phyloP scores from a whole-genome alignment of 805 yeast genomes.

The Wickerhamiella alocasiicola region DNA sequence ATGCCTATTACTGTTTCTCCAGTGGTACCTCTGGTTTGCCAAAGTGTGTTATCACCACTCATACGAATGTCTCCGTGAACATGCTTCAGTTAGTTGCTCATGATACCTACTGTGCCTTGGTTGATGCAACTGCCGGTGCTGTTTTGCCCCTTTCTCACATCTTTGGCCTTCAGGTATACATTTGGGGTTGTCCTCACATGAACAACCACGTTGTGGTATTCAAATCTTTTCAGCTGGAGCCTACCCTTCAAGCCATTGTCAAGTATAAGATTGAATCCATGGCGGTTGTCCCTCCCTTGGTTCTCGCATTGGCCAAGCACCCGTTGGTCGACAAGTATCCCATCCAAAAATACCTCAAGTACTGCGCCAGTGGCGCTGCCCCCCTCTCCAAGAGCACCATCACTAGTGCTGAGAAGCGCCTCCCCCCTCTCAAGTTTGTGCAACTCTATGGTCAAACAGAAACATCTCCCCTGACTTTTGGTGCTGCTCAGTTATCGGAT shows the following conservation, averaged over 20 bases:
- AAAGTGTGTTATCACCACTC: constrained; percentile 58
- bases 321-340: constrained; percentile 33
- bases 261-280: constrained; percentile 29
- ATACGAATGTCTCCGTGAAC: constrained; percentile 36
- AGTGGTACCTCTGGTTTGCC: constrained; percentile 42
- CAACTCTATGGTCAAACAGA: constrained; percentile 39
- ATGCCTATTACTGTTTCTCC: constrained; percentile 22
- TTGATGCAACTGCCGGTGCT: constrained; percentile 27
- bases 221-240: constrained; percentile 23
- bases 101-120: constrained; percentile 15
- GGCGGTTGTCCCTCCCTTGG: constrained; percentile 32
- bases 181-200: constrained; percentile 15
- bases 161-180: constrained; percentile 25
- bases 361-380: constrained; percentile 34
- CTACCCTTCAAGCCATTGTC: constrained; percentile 20
- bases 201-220: constrained; percentile 20
- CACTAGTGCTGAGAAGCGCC: not conserved
- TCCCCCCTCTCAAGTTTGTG: constrained; percentile 10
- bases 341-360: constrained; percentile 32
- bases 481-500: constrained; percentile 19
- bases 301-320: constrained; percentile 34
- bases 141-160: constrained; percentile 24
- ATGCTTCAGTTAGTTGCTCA: constrained; percentile 17
- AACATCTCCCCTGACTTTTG: constrained; percentile 35
- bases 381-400: constrained; percentile 26